Evolutionary conservation across 2,329 filamentous ascomycete genomes (phyloP).

Genomic region (Phialemoniopsis sp.): DNA sequence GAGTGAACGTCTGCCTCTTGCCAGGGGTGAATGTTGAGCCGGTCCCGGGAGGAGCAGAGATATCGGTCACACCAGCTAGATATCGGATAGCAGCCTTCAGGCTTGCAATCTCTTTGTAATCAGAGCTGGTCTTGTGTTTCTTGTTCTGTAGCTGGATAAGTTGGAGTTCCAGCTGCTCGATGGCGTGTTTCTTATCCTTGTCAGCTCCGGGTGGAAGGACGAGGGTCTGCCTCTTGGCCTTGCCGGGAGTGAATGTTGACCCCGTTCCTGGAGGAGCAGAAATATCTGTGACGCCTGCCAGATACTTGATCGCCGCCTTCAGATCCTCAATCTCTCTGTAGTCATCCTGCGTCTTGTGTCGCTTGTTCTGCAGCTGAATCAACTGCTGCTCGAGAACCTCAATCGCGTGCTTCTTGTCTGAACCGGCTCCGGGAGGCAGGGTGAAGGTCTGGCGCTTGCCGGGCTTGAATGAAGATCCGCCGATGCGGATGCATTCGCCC

Average conservation of each 20-base stretch:
- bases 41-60: slow-evolving; percentile 1
- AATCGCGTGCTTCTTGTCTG: slow-evolving; percentile 13
- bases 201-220: neutral
- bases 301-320: slow-evolving; percentile 11
- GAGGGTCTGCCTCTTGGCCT: neutral
- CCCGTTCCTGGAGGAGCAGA: slow-evolving; percentile 12
- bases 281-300: slow-evolving; percentile 12
- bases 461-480: slow-evolving; percentile 3
- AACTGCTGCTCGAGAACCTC: slow-evolving; percentile 10
- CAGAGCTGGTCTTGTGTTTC: neutral
- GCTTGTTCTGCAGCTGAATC: slow-evolving; percentile 14
- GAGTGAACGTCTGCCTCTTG: slow-evolving; percentile 9
- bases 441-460: slow-evolving; percentile 8
- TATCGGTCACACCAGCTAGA: neutral
- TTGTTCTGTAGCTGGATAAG: slow-evolving; percentile 1
- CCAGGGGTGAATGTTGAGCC: slow-evolving; percentile 2
- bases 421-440: slow-evolving; percentile 11
- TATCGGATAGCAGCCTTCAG: neutral
- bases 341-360: slow-evolving; percentile 13
- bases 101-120: neutral
- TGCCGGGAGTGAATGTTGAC: slow-evolving; percentile 3
- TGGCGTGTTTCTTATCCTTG: neutral
- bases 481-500: no score
- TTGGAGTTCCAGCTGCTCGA: neutral
- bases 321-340: slow-evolving; percentile 11